A percentile compares a stretch with the other conserved stretches of the same genome.
These are phyloP conservation scores for Xerophyta viscosa DNA, from an alignment of 106 monocot species.

Conservation along the genomic window DNA sequence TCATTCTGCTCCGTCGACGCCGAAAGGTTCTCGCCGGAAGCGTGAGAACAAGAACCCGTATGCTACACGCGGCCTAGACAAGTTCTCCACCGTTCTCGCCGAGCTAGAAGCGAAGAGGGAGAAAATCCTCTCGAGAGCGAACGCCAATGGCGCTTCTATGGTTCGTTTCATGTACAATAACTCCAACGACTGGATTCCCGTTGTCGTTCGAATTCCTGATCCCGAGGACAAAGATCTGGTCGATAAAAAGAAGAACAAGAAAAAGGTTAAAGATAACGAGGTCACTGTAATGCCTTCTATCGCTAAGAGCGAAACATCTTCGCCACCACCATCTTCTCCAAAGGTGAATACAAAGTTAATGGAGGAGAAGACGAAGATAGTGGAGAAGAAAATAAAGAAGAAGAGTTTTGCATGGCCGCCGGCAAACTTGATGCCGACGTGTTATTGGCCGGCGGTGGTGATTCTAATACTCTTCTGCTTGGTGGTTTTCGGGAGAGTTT, in stretches of 20 bases:
- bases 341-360: too few species aligned
- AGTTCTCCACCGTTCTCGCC: constrained; percentile 46
- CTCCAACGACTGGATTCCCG: constrained; percentile 40
- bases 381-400: neutral
- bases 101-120: constrained; percentile 39
- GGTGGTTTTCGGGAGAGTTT: constrained; percentile 49
- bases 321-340: too few species aligned
- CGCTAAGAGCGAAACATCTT: too few species aligned
- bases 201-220: constrained; percentile 23
- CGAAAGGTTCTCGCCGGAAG: constrained; percentile 16
- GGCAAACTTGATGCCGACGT: constrained; percentile 19
- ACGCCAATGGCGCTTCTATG: constrained; percentile 13
- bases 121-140: constrained; percentile 28
- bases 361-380: too few species aligned
- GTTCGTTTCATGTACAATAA: constrained; percentile 42
- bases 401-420: neutral
- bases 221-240: neutral
- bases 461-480: constrained; percentile 45
- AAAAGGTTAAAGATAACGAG: neutral
- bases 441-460: constrained; percentile 31
- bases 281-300: neutral
- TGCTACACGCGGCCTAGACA: constrained; percentile 44
- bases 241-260: neutral
- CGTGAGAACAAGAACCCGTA: constrained; percentile 52
- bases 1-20: constrained; percentile 3